Conservation (phyloP, 768 basidiomycete genomes). For the Filobasidium wieringae region DNA sequence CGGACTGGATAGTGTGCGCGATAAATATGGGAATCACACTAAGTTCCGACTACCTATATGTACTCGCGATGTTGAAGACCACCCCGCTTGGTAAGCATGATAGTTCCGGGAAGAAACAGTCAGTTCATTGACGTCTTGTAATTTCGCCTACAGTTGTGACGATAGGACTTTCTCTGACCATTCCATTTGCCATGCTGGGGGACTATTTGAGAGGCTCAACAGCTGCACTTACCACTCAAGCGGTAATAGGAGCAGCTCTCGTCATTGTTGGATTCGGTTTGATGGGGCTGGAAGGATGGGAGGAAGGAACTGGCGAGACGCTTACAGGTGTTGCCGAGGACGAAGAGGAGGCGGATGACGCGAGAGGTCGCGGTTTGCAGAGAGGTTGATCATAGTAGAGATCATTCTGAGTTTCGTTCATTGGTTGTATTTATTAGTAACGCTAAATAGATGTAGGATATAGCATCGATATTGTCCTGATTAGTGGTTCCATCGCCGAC, state of each 20-base stretch:
- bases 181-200: constrained; percentile 78
- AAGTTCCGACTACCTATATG: constrained; percentile 58
- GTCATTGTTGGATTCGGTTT: constrained; percentile 68
- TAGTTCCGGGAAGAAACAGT: neutral
- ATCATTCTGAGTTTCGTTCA: no score
- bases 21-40: constrained; percentile 72
- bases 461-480: no score
- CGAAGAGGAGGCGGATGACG: no score
- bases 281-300: constrained; percentile 46
- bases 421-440: no score
- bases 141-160: constrained; percentile 56
- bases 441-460: no score
- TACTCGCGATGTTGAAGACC: constrained; percentile 77
- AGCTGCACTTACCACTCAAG: constrained; percentile 44
- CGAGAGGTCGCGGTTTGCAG: no score
- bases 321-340: no score
- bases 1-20: constrained; percentile 45
- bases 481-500: no score
- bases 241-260: constrained; percentile 60
- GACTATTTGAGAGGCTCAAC: constrained; percentile 53
- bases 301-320: no score
- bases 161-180: constrained; percentile 81
- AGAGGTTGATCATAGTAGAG: no score
- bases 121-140: neutral
- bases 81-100: constrained; percentile 48